A percentile compares a stretch with the other conserved stretches of the same genome.
Evolutionary conservation across 2,329 filamentous ascomycete species (phyloP).

Genomic region (Colletotrichum coccodes): DNA sequence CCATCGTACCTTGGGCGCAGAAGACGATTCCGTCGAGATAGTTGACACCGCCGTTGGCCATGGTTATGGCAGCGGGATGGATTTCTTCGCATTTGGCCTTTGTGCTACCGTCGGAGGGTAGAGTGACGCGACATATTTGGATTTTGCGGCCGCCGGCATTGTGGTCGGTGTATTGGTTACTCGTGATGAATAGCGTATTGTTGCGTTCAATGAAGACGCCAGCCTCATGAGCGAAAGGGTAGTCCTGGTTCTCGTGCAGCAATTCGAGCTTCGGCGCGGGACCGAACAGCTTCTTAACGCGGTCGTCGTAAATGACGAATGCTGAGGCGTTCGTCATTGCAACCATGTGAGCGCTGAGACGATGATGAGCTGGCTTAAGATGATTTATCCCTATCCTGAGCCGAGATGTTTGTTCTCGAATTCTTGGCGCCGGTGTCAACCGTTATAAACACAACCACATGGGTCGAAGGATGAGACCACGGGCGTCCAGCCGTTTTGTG

Average conservation of each 20-base stretch:
- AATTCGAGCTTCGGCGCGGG: slow-evolving; percentile 46
- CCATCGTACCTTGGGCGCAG: slow-evolving; percentile 50
- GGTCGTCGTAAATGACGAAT: slow-evolving; percentile 23
- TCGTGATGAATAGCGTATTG: slow-evolving; percentile 45
- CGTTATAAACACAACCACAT: neutral
- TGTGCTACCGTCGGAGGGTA: slow-evolving; percentile 30
- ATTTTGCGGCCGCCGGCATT: slow-evolving; percentile 36
- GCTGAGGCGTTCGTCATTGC: slow-evolving; percentile 13
- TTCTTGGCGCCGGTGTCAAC: neutral
- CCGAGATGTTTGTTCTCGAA: slow-evolving; percentile 1
- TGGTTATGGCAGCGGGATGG: slow-evolving; percentile 43
- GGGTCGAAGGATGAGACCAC: neutral
- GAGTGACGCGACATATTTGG: slow-evolving; percentile 40
- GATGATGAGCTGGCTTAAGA: neutral
- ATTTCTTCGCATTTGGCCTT: slow-evolving; percentile 45
- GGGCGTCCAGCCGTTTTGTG: neutral
- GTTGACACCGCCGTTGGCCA: slow-evolving; percentile 62
- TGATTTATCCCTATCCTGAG: neutral
- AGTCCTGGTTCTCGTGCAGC: slow-evolving; percentile 47
- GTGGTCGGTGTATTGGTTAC: slow-evolving; percentile 42
- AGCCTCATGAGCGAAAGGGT: slow-evolving; percentile 62
- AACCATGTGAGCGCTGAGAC: neutral
- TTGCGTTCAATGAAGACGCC: slow-evolving; percentile 44
- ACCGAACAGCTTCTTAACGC: slow-evolving; percentile 43
- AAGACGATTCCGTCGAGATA: slow-evolving; percentile 52